Evolutionary conservation across 768 basidiomycete genomes (phyloP), one percentile per base, ranked within the genome.

Genomic region (Mycena latifolia): DNA sequence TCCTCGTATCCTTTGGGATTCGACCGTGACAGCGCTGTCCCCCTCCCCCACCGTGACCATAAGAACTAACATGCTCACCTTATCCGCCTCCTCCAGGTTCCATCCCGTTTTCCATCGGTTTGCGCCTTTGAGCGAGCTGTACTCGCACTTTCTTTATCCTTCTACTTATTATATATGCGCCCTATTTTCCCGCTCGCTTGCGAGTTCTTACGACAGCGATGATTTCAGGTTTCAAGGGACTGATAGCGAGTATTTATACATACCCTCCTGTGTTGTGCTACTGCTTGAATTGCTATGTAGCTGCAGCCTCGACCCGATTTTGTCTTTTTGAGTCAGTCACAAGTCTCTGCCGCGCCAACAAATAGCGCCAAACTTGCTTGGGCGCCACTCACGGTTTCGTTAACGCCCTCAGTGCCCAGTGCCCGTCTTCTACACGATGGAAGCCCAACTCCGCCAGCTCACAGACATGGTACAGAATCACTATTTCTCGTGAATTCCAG

Each of bases 1-100:
- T 88, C 92, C 46, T 91, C 92, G n/a, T 94, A 93, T 73, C 92
- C 93, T 18, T 84, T 95, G 59, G 88, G 86, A 33, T 93, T 92
- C 72, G 91, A 94, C 72, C 80, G 81, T 41, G 83, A 84, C 58
- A 82, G 79, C 54, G 67, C 78, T 64, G 57, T 77, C 68, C 66
- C 79, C 71, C 62, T 68, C 27, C 55, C 65, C 35, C 69, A 27
- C 22, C 69, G 69, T 39, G 68, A 66, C 45, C 67, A 71, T 35
- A 55, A 65, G 59, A 63, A 65, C 27, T 66, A 55, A 65, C 43
- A 33, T 25, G 51, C 57, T 53, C 24, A 24, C 11, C 11, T 3
- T 25, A 2, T 45, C 22, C n/a, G 20, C 43, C 50, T 59, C 55
- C 33, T 55, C 60, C 57, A 39, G 20, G 58, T 58, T 65, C 28